Evolutionary conservation across 192 early-diverging fungal species (phyloP).

Genomic region (Linnemannia elongata): DNA sequence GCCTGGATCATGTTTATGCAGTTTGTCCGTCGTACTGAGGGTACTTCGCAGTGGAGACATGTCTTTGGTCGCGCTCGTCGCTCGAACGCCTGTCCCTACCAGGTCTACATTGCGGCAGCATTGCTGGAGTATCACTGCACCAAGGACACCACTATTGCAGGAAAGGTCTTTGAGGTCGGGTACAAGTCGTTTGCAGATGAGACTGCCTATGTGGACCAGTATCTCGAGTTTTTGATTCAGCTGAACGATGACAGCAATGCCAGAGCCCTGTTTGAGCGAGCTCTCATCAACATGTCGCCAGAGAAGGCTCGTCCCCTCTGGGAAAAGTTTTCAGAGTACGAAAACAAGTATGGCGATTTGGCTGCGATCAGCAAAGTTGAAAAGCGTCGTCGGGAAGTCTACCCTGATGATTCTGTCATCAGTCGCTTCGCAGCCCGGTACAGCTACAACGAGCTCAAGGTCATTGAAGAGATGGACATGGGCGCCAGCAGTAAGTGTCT

Average conservation of each 20-base stretch:
- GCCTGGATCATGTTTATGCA: conserved; percentile 94
- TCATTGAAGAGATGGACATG: conserved; percentile 81
- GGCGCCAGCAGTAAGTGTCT: conserved; percentile 70
- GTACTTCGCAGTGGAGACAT: conserved; percentile 64
- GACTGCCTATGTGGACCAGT: conserved; percentile 80
- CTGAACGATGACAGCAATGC: conserved; percentile 95
- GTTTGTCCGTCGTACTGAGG: conserved; percentile 81
- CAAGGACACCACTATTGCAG: conserved; percentile 86
- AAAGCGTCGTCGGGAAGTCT: conserved; percentile 80
- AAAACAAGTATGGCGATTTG: conserved; percentile 91
- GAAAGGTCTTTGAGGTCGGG: conserved; percentile 92
- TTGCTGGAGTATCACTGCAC: conserved; percentile 94
- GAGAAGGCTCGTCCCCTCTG: conserved; percentile 84
- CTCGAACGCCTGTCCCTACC: conserved; percentile 79
- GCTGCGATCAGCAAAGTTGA: conserved; percentile 80
- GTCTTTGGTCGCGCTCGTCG: conserved; percentile 87
- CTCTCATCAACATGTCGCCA: conserved; percentile 76
- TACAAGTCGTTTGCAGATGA: conserved; percentile 84
- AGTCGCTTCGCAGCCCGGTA: conserved; percentile 79
- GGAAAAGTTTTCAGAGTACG: conserved; percentile 87
- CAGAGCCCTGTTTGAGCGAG: conserved; percentile 90
- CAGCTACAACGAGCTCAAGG: conserved; percentile 81
- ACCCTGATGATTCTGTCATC: conserved; percentile 73
- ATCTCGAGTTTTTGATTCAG: conserved; percentile 89
- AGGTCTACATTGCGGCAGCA: conserved; percentile 74